Evolutionary conservation across 2,329 filamentous ascomycete genomes (phyloP).

Genomic region (Claviceps capensis): DNA sequence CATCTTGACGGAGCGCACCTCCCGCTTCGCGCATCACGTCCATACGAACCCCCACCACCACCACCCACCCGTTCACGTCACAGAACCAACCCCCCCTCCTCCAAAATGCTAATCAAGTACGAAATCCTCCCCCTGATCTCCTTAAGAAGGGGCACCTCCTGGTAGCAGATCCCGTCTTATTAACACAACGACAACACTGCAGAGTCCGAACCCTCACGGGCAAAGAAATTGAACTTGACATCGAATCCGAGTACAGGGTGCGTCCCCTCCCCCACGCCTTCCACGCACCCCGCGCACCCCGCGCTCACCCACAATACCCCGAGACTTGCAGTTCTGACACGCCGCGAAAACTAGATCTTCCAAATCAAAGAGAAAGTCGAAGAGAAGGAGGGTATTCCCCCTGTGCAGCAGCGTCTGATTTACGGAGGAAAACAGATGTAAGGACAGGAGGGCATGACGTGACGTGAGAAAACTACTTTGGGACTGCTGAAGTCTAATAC

Average conservation of each 20-base stretch:
- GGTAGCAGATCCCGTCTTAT: too few relatives aligned
- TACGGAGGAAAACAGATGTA: constrained; percentile 98
- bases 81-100: background rate
- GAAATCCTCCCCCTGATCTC: background rate
- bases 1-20: too few relatives aligned
- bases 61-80: too few relatives aligned
- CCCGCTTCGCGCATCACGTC: too few relatives aligned
- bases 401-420: constrained; percentile 90
- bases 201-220: constrained; percentile 96
- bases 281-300: background rate
- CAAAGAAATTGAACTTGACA: constrained; percentile 97
- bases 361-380: constrained; percentile 98
- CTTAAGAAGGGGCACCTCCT: too few relatives aligned
- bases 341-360: constrained; percentile 47
- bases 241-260: constrained; percentile 89
- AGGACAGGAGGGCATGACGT: constrained; percentile 9
- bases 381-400: constrained; percentile 97
- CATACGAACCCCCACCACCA: too few relatives aligned
- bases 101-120: constrained; percentile 37
- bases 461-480: too few relatives aligned
- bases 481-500: too few relatives aligned
- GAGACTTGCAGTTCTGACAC: too few relatives aligned
- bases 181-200: too few relatives aligned
- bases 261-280: constrained; percentile 3
- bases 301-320: too few relatives aligned